Conservation (phyloP, 495 filamentous ascomycete species). For the Copromyces sp. region DNA sequence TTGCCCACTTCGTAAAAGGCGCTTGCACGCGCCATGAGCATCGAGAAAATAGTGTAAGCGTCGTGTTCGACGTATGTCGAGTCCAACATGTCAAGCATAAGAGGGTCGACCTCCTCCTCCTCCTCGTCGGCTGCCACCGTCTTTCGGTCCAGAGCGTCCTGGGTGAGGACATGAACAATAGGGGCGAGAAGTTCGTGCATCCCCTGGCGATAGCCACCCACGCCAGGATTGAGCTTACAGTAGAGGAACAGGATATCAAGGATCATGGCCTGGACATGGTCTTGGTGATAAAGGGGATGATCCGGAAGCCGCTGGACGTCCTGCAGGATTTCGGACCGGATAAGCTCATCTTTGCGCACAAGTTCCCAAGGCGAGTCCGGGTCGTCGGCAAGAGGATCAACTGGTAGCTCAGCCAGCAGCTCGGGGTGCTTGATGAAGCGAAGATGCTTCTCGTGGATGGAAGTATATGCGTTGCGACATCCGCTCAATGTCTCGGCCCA, state of each 20-base stretch:
- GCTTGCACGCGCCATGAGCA: constrained; percentile 78
- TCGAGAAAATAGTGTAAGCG: constrained; percentile 73
- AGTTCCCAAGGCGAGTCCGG: constrained; percentile 82
- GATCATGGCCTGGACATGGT: constrained; percentile 68
- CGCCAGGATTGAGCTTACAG: constrained; percentile 80
- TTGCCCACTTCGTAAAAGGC: constrained; percentile 69
- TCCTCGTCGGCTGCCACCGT: constrained; percentile 11
- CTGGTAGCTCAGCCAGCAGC: constrained; percentile 52
- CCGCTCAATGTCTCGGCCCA: constrained; percentile 61
- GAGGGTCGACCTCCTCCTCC: constrained; percentile 23
- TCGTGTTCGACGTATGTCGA: constrained; percentile 74
- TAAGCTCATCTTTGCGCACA: constrained; percentile 69
- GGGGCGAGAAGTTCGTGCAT: constrained; percentile 96
- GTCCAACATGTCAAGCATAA: constrained; percentile 59
- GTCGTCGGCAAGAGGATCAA: constrained; percentile 83
- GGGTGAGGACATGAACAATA: constrained; percentile 76
- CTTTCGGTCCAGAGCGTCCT: constrained; percentile 55
- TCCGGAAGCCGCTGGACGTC: constrained; percentile 93
- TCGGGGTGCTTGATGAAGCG: constrained; percentile 74
- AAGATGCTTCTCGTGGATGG: constrained; percentile 62
- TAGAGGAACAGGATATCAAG: constrained; percentile 87
- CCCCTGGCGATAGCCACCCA: constrained; percentile 82
- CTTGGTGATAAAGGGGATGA: constrained; percentile 76
- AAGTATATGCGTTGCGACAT: constrained; percentile 62
- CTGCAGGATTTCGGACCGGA: constrained; percentile 85